Base-by-base conservation (phyloP, 345 rosid species). In the Trapa bicornis region DNA sequence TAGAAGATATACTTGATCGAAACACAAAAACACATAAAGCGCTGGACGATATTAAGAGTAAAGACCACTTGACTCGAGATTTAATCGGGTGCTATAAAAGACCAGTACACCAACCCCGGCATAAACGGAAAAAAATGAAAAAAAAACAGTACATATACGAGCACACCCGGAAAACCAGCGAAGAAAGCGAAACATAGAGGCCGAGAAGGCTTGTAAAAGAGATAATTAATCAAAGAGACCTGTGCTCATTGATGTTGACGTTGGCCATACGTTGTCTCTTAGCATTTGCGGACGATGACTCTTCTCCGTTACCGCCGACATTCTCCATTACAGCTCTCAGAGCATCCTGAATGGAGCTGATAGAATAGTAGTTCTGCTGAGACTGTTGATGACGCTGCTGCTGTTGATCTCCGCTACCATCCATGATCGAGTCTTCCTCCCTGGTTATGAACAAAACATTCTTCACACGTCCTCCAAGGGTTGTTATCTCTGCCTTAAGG, bases 401-500 rank as follows among this genome's bases (percentile, higher is more conserved):
- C 29, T 76, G 43, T 3, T 41, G 72, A 12, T 67, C 67, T 14
- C 43, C 48, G 10, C 37, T 72, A 71, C 12, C 65, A 65, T 33
- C 76, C 79, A 37, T 77, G 52, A 71, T 70, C 17, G 76, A 72
- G 33, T 82, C 83, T 64, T 89, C 97, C 43, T 94, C 99, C 65
- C 91, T 92, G 41, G 97, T 85, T 14, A 94, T 78, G 78, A 94
- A 94, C 69, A 94, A 75, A 32, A 91, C 97, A 78, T 91, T 94
- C 84, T 86, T 94, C 29, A 89, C 92, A 4, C 97, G 88, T 11
- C 97, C 97, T 0, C 96, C 96, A 0, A 91, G 84, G 9, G 97
- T 91, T 8, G 99, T 91, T 77, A 94, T 87, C 81, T 94, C 99
- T 17, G 99, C 97, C 79, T 90, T 89, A 1, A 91, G 75, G 43